Percentiles rank a stretch among this genome's conserved stretches.
These are phyloP conservation scores for Hygrophorus russula DNA, from an alignment of 768 basidiomycete species.

Conservation along the genomic window DNA sequence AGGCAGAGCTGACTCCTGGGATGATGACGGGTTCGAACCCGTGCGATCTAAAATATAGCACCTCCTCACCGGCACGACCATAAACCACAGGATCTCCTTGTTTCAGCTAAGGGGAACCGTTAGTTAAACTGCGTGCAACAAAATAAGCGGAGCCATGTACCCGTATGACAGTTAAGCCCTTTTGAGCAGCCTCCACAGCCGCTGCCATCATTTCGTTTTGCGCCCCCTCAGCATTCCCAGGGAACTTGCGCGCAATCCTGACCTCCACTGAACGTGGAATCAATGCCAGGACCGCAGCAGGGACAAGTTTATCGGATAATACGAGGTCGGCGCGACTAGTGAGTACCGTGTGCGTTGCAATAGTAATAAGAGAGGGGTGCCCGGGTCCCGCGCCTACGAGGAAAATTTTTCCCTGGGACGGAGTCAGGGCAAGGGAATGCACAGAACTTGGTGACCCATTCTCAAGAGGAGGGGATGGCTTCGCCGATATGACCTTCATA, in stretches of 20 bases:
- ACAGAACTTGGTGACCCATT: conserved; percentile 11
- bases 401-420: conserved; percentile 56
- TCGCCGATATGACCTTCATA: neutral
- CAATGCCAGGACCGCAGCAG: conserved; percentile 72
- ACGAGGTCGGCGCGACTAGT: conserved; percentile 77
- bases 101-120: conserved; percentile 50
- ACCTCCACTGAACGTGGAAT: conserved; percentile 67
- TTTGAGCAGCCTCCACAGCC: conserved; percentile 71
- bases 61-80: conserved; percentile 90
- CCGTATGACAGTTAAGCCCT: conserved; percentile 79
- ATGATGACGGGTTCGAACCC: conserved; percentile 80
- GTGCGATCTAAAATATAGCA: conserved; percentile 79
- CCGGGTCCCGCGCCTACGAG: conserved; percentile 95
- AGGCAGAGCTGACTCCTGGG: conserved; percentile 82
- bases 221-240: conserved; percentile 92
- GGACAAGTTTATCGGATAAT: conserved; percentile 94
- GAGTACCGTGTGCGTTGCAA: conserved; percentile 74
- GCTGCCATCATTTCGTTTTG: conserved; percentile 93
- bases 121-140: neutral
- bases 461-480: neutral
- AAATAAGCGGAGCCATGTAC: conserved; percentile 29
- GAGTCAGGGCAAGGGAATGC: conserved; percentile 22
- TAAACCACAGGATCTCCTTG: conserved; percentile 97
- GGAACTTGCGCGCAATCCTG: conserved; percentile 92
- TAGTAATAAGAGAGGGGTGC: conserved; percentile 83